Evolutionary conservation across 352 stramenopile species (phyloP).

Genomic region (Globisporangium cylindrosporum): DNA sequence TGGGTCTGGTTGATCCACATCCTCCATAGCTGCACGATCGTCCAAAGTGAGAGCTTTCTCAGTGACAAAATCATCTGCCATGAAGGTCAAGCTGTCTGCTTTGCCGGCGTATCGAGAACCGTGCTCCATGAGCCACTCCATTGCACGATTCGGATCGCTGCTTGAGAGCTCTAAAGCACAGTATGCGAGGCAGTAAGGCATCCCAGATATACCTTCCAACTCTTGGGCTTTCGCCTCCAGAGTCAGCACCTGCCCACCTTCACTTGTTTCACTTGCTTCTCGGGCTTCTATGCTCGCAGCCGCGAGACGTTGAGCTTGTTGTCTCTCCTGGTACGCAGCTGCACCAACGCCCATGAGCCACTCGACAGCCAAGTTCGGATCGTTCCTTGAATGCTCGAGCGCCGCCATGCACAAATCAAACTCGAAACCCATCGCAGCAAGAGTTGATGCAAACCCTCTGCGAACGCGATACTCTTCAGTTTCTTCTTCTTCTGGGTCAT

Average conservation of each 20-base stretch:
- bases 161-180: conserved; percentile 76
- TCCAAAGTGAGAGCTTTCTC: conserved; percentile 45
- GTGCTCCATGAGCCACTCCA: conserved; percentile 89
- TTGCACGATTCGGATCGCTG: conserved; percentile 77
- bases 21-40: conserved; percentile 70
- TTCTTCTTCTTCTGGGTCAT: conserved; percentile 70
- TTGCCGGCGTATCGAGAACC: conserved; percentile 58
- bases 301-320: conserved; percentile 53
- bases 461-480: conserved; percentile 67
- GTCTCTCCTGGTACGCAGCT: conserved; percentile 67
- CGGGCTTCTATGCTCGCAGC: conserved; percentile 38
- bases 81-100: conserved; percentile 37
- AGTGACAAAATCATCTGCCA: conserved; percentile 48
- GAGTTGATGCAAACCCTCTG: conserved; percentile 73
- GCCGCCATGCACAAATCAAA: conserved; percentile 87
- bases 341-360: conserved; percentile 84
- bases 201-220: conserved; percentile 71
- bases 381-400: conserved; percentile 75
- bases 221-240: conserved; percentile 68
- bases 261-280: conserved; percentile 15
- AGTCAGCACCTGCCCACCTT: conserved; percentile 20
- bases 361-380: conserved; percentile 81
- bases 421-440: conserved; percentile 87
- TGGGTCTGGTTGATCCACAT: conserved; percentile 68
- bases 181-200: conserved; percentile 60